Base-by-base conservation (phyloP, 352 stramenopile species). In the Halophytophthora batemanensis region DNA sequence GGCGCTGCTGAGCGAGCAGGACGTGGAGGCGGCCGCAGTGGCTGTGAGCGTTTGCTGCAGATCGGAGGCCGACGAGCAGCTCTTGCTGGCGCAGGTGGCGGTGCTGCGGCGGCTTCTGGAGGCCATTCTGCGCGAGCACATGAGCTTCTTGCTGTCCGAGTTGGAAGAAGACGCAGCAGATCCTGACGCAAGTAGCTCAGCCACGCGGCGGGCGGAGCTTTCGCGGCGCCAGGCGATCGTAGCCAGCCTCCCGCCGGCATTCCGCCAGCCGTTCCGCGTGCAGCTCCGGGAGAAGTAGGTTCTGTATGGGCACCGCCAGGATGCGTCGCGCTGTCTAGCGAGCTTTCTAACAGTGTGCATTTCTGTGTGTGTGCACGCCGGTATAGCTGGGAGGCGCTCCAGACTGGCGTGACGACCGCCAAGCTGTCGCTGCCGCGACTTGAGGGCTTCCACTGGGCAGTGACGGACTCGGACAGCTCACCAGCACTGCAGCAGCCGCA, bases 121-220 rank as follows among this genome's bases (percentile, higher is more conserved):
- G 15, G 45, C 64, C 19, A 56, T 69, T 8, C 45, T 81, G 8
- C 76, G 78, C 10, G 65, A 80, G 11, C 77, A 66, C 44, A 67
- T 85, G 71, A 56, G 41, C 42, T 85, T 86, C 17, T 48, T 86
- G n/a, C n/a, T 83, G 21, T 62, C 69, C 13, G 34, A 31, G n/a
- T 12, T 23, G 1, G 46, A 39, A 19, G 21, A 22, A 10, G 48
- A 31, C 0, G 55, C 53, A 2, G 15, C 23, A 40, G 14, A 13
- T 29, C 43, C 2, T 45, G 39, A 39, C 28, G 28, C 23, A 0
- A 6, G 14, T 3, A 14, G 15, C 6, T 53, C 47, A 8, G 63
- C 55, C 17, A 56, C 60, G 17, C 67, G 75, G 39, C 65, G 66
- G 35, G 52, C 66, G 29, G 38, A 64, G 33, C 64, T 66, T 2